Conservation (phyloP, 345 rosid species). For the Hibiscus mutabilis region DNA sequence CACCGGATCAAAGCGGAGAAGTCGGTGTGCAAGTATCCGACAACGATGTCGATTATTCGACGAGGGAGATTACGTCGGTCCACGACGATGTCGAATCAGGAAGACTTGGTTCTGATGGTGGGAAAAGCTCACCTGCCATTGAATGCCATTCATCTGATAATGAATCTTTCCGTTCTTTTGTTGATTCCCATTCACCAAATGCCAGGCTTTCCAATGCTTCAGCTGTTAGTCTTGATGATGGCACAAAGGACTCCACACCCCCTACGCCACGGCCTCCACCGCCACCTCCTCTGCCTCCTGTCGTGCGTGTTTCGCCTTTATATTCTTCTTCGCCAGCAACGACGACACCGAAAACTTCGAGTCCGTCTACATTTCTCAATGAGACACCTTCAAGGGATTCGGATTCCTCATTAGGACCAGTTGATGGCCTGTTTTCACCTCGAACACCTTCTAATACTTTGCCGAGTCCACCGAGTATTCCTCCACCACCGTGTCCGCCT, state of each 20-base stretch:
- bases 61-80: constrained; percentile 60
- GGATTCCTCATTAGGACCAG: constrained; percentile 18
- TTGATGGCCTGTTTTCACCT: constrained; percentile 19
- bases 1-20: constrained; percentile 22
- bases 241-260: constrained; percentile 27
- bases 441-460: constrained; percentile 20
- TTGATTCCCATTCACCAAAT: constrained; percentile 44
- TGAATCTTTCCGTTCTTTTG: constrained; percentile 81
- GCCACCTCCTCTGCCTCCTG: constrained; percentile 27
- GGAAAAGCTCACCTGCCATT: constrained; percentile 22
- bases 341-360: constrained; percentile 20
- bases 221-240: constrained; percentile 32
- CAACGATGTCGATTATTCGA: constrained; percentile 47
- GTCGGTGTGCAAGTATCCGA: constrained; percentile 32
- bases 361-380: constrained; percentile 20
- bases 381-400: constrained; percentile 25
- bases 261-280: constrained; percentile 46
- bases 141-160: constrained; percentile 57
- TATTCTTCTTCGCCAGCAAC: constrained; percentile 13
- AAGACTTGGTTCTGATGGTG: constrained; percentile 36
- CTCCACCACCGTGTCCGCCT: constrained; percentile 50
- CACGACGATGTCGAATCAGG: constrained; percentile 36
- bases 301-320: background rate
- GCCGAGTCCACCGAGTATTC: constrained; percentile 25
- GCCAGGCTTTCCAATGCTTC: constrained; percentile 59